A percentile compares a stretch with the other conserved stretches of the same genome.
Evolutionary conservation across 257 asterid species (phyloP).

Genomic region (Solanum verrucosum): DNA sequence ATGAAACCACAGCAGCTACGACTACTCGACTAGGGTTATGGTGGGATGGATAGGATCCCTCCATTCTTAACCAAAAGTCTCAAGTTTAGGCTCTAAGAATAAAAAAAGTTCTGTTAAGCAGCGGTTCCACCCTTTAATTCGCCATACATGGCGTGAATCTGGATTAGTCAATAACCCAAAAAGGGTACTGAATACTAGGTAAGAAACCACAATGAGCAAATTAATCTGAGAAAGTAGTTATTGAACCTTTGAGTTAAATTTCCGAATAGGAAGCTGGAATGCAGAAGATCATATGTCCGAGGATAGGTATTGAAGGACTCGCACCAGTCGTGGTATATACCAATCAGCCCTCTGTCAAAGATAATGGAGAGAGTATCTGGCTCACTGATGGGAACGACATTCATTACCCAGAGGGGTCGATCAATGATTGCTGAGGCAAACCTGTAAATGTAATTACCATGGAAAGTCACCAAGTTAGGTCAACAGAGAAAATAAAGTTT

Average conservation of each 20-base stretch:
- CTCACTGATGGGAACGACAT: constrained; percentile 46
- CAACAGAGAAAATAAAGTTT: not conserved
- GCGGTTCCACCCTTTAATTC: not conserved
- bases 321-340: constrained; percentile 78
- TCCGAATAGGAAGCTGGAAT: constrained; percentile 49
- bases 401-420: constrained; percentile 66
- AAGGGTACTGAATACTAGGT: not conserved
- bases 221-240: not conserved
- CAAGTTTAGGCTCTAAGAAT: not conserved
- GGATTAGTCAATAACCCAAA: not conserved
- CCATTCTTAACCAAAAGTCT: not conserved
- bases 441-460: constrained; percentile 17
- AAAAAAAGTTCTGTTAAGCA: not conserved
- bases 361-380: constrained; percentile 53
- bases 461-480: not conserved
- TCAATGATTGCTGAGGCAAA: constrained; percentile 55
- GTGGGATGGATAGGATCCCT: not conserved
- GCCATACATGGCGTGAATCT: not conserved
- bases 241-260: constrained; percentile 43
- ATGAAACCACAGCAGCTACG: not conserved
- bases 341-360: constrained; percentile 64
- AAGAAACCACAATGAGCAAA: not conserved
- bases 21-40: not conserved
- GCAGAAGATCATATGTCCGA: constrained; percentile 66
- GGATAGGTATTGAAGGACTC: constrained; percentile 72